Percentiles rank a stretch among this genome's conserved stretches.
phyloP scores from a whole-genome alignment of 1,284 basidiomycete genomes.

The Puccinia coronata region DNA sequence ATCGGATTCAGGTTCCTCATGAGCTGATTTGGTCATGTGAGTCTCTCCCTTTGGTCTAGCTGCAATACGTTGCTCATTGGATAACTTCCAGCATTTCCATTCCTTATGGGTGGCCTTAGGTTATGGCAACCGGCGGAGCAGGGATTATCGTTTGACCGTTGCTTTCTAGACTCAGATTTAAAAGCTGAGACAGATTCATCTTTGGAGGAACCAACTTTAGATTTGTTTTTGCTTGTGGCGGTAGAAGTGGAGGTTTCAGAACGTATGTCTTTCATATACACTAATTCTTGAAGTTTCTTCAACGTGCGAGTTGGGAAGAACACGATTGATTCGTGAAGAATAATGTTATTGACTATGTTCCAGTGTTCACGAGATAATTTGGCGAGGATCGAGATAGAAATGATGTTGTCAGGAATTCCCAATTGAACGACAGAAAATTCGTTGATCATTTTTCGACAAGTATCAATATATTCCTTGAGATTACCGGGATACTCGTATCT shows the following conservation, averaged over 20 bases:
- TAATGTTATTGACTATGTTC: background rate
- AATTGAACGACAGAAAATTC: background rate
- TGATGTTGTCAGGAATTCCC: too few species aligned
- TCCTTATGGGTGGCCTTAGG: background rate
- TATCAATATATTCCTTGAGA: background rate
- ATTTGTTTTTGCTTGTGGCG: background rate
- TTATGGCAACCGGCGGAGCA: background rate
- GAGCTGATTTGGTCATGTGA: background rate
- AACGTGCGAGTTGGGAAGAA: background rate
- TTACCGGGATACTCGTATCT: background rate
- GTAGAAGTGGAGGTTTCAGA: too few species aligned
- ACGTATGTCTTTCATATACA: too few species aligned
- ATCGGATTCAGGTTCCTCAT: slow-evolving; percentile 1
- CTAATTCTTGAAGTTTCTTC: slow-evolving; percentile 14
- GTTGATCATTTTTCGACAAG: background rate
- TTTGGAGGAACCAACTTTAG: background rate
- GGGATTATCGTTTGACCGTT: background rate
- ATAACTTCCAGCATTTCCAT: too few species aligned
- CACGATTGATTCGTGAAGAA: background rate
- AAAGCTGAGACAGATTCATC: background rate
- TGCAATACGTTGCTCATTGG: background rate
- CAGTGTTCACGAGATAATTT: background rate
- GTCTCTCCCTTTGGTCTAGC: background rate
- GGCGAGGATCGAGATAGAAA: background rate
- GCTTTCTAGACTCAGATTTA: background rate